Evolutionary conservation across 805 yeast species (phyloP).

Genomic region (Lipomyces japonicus): DNA sequence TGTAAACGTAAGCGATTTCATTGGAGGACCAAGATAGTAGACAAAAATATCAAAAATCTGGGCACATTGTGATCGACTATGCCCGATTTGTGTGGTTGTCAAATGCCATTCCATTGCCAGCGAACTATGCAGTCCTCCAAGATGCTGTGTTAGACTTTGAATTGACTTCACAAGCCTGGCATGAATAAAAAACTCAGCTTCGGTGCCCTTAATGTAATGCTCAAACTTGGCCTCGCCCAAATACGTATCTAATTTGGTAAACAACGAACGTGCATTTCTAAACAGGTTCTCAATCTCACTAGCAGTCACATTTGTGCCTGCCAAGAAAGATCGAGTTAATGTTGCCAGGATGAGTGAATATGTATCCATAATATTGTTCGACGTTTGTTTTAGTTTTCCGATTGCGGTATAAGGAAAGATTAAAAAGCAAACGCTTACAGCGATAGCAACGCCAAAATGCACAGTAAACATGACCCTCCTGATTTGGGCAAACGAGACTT

Average conservation of each 20-base stretch:
- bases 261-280: constrained; percentile 7
- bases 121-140: constrained; percentile 66
- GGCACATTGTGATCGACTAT: constrained; percentile 18
- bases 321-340: constrained; percentile 18
- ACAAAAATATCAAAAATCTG: constrained; percentile 66
- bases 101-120: constrained; percentile 47
- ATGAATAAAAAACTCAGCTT: constrained; percentile 48
- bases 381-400: constrained; percentile 42
- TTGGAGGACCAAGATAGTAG: constrained; percentile 66
- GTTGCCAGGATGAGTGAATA: constrained; percentile 45
- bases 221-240: constrained; percentile 64
- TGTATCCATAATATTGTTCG: constrained; percentile 48
- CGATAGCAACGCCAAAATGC: constrained; percentile 54
- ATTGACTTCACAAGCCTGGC: constrained; percentile 50
- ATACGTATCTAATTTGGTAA: constrained; percentile 38
- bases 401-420: constrained; percentile 64
- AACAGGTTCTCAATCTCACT: constrained; percentile 22
- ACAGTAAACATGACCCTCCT: constrained; percentile 56
- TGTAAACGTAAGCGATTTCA: constrained; percentile 35
- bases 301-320: constrained; percentile 19
- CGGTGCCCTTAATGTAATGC: constrained; percentile 51
- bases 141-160: constrained; percentile 49
- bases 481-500: constrained; percentile 54
- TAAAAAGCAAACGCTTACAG: constrained; percentile 58
- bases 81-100: constrained; percentile 11